Conservation (phyloP, 164 flowering plant species). For the Stephania cephalantha region DNA sequence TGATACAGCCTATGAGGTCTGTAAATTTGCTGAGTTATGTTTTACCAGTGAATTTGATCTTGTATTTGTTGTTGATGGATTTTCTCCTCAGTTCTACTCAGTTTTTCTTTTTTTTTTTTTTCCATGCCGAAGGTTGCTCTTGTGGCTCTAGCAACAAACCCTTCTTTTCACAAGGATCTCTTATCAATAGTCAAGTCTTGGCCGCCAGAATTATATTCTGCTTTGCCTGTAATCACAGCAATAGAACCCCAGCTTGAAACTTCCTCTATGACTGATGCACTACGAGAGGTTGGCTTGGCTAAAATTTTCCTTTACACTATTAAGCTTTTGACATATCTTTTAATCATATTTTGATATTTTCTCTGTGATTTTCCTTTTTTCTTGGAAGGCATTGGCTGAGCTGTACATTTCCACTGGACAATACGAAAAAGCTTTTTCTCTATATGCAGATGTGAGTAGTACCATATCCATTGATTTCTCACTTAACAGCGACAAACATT, state of each 20-base stretch:
- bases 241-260: constrained; percentile 91
- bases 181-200: constrained; percentile 79
- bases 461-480: background rate
- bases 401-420: constrained; percentile 79
- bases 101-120: constrained; percentile 1
- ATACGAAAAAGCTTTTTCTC: constrained; percentile 74
- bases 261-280: constrained; percentile 79
- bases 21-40: constrained; percentile 9
- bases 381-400: constrained; percentile 85
- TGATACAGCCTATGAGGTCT: constrained; percentile 96
- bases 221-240: constrained; percentile 76
- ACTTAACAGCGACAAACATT: background rate
- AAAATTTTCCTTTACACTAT: background rate
- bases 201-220: constrained; percentile 84
- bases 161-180: constrained; percentile 79
- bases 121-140: constrained; percentile 66
- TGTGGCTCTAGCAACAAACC: constrained; percentile 85
- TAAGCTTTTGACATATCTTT: background rate
- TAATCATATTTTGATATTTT: background rate
- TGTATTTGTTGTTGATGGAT: background rate
- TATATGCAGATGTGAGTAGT: constrained; percentile 94
- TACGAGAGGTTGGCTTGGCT: constrained; percentile 62
- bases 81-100: background rate
- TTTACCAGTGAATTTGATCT: background rate
- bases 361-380: constrained; percentile 4